Conservation (phyloP, 495 filamentous ascomycete genomes). For the Cetradonia linearis region DNA sequence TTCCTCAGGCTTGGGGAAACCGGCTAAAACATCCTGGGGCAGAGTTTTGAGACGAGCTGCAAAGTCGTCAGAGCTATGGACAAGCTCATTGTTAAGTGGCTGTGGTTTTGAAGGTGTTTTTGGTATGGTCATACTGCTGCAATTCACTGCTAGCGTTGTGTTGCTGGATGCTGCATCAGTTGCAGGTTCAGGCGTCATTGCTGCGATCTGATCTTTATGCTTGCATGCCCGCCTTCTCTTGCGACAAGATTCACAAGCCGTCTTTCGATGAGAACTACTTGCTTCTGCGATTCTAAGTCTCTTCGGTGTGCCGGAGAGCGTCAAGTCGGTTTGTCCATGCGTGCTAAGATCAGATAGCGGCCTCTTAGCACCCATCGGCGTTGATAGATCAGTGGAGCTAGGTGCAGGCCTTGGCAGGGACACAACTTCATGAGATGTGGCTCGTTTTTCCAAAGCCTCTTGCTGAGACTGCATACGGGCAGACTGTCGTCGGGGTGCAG, state of each 20-base stretch:
- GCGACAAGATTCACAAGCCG: conserved; percentile 47
- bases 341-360: neutral
- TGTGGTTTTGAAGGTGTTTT: neutral
- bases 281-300: conserved; percentile 32
- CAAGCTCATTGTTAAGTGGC: neutral
- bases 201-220: conserved; percentile 37
- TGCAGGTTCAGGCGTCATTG: neutral
- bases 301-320: conserved; percentile 12
- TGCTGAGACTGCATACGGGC: conserved; percentile 25
- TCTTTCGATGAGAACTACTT: conserved; percentile 41
- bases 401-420: neutral
- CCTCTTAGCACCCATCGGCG: conserved; percentile 8
- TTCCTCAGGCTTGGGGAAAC: conserved; percentile 3
- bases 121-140: neutral
- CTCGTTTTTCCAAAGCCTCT: conserved; percentile 4
- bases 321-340: neutral
- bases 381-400: neutral
- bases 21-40: neutral
- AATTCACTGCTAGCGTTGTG: neutral
- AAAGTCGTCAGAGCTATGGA: neutral
- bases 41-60: neutral
- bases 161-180: neutral
- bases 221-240: conserved; percentile 44
- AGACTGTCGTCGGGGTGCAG: conserved; percentile 25
- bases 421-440: neutral